These are phyloP conservation scores for Parastagonospora nodorum DNA, from an alignment of 2,329 filamentous ascomycete species.

Conservation along the genomic window DNA sequence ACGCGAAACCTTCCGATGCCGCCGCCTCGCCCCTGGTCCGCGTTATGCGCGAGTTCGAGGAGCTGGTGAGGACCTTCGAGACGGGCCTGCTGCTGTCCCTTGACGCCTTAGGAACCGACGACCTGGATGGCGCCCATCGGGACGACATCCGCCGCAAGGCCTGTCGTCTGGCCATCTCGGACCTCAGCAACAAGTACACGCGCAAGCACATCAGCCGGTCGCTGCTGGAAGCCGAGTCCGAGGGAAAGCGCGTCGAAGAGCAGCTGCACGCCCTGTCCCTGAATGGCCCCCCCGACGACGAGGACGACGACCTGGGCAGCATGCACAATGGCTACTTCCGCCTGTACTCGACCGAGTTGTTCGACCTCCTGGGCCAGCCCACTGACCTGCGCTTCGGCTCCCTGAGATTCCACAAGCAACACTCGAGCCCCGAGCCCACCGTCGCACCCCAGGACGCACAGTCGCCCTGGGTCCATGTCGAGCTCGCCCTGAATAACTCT, in stretches of 20 bases:
- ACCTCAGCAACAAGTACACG: conserved; percentile 37
- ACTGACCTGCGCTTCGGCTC: conserved; percentile 43
- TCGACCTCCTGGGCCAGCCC: conserved; percentile 42
- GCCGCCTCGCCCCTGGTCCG: conserved; percentile 27
- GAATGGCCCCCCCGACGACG: conserved; percentile 3
- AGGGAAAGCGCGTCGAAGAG: conserved; percentile 38
- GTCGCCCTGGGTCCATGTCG: conserved; percentile 26
- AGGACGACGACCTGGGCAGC: conserved; percentile 20
- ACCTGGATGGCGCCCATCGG: conserved; percentile 5
- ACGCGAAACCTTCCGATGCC: conserved; percentile 15
- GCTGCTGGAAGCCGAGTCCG: conserved; percentile 34
- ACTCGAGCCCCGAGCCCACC: neutral
- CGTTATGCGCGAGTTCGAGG: conserved; percentile 42
- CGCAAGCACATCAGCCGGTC: conserved; percentile 40
- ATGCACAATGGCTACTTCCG: conserved; percentile 44
- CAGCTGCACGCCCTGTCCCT: conserved; percentile 28
- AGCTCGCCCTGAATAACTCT: conserved; percentile 39
- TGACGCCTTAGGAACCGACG: conserved; percentile 9
- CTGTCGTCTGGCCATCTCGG: conserved; percentile 39
- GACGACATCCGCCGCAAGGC: conserved; percentile 35
- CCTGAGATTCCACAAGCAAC: conserved; percentile 38
- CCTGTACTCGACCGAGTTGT: conserved; percentile 43
- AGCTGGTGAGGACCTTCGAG: conserved; percentile 37
- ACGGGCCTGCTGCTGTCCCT: conserved; percentile 36
- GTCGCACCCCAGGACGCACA: conserved; percentile 1